Evolutionary conservation across 2,329 filamentous ascomycete species (phyloP).

Genomic region (Epichloe uncinata): DNA sequence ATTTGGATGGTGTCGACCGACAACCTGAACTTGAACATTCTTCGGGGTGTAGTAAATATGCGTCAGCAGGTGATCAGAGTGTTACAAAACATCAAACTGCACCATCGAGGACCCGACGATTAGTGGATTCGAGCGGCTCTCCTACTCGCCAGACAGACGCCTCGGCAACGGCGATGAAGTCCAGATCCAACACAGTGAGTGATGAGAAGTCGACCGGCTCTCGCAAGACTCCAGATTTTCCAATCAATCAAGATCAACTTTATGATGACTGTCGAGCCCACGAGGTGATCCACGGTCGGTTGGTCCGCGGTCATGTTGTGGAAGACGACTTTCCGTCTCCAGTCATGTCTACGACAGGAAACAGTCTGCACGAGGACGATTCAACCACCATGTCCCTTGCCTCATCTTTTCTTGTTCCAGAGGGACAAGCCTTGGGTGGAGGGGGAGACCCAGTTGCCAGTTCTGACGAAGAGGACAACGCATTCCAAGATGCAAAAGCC

Average conservation of each 20-base stretch:
- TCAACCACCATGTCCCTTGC: slow-evolving; percentile 69
- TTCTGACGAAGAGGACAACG: slow-evolving; percentile 87
- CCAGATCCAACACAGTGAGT: slow-evolving; percentile 5
- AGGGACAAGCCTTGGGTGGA: slow-evolving; percentile 59
- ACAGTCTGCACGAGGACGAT: slow-evolving; percentile 56
- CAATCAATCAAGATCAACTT: slow-evolving; percentile 28
- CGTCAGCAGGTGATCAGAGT: slow-evolving; percentile 10
- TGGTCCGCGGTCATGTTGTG: slow-evolving; percentile 90
- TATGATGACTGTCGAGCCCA: slow-evolving; percentile 72
- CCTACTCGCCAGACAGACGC: slow-evolving; percentile 20
- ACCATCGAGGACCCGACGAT: slow-evolving; percentile 4
- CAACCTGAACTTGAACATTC: slow-evolving; percentile 27
- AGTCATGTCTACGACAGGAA: slow-evolving; percentile 53
- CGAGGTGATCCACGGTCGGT: slow-evolving; percentile 81
- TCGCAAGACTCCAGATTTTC: slow-evolving; percentile 15
- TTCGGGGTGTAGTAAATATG: slow-evolving; percentile 9
- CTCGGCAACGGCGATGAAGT: slow-evolving; percentile 6
- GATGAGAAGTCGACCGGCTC: slow-evolving; percentile 12
- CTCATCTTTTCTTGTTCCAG: slow-evolving; percentile 65
- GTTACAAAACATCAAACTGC: slow-evolving; percentile 10
- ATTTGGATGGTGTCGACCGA: slow-evolving; percentile 47
- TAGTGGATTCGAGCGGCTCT: slow-evolving; percentile 31
- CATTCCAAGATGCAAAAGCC: slow-evolving; percentile 63
- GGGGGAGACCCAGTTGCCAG: slow-evolving; percentile 70
- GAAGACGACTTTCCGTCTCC: slow-evolving; percentile 85